Conservation (phyloP, 768 basidiomycete genomes). For the Hortiboletus campestris region DNA sequence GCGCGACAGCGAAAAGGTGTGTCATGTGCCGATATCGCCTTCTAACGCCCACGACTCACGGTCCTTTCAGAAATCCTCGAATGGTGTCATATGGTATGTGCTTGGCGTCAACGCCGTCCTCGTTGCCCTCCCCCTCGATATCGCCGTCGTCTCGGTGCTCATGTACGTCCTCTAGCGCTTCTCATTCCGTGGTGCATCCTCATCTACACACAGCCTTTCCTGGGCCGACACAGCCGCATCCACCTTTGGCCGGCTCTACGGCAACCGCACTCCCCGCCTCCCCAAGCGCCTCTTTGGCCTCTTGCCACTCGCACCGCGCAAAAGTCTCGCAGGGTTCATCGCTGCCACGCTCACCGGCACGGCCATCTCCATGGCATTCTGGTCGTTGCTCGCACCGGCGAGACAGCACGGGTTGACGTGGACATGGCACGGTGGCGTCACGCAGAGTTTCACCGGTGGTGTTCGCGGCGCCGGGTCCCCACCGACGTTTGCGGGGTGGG, state of each 20-base stretch:
- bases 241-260: conserved; percentile 84
- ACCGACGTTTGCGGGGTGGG: conserved; percentile 24
- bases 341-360: conserved; percentile 77
- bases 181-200: background rate
- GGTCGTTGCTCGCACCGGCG: conserved; percentile 58
- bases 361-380: conserved; percentile 65
- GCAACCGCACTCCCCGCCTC: conserved; percentile 61
- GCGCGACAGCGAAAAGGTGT: conserved; percentile 83
- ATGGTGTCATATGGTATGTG: conserved; percentile 89
- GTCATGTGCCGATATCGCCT: background rate
- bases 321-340: conserved; percentile 81
- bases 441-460: conserved; percentile 23
- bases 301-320: conserved; percentile 75
- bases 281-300: conserved; percentile 45
- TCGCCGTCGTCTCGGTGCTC: conserved; percentile 86
- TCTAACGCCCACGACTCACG: background rate
- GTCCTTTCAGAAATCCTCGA: conserved; percentile 49
- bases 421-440: conserved; percentile 55
- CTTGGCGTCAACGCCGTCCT: conserved; percentile 81
- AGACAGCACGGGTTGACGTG: conserved; percentile 47
- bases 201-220: conserved; percentile 57
- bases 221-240: conserved; percentile 97
- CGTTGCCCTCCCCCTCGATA: conserved; percentile 73
- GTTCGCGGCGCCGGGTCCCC: background rate
- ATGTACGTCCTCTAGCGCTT: conserved; percentile 55